Percentiles rank a stretch among this genome's conserved stretches.
Evolutionary conservation across 2,329 filamentous ascomycete species (phyloP).

Genomic region (Ophiostoma triangulosporum): DNA sequence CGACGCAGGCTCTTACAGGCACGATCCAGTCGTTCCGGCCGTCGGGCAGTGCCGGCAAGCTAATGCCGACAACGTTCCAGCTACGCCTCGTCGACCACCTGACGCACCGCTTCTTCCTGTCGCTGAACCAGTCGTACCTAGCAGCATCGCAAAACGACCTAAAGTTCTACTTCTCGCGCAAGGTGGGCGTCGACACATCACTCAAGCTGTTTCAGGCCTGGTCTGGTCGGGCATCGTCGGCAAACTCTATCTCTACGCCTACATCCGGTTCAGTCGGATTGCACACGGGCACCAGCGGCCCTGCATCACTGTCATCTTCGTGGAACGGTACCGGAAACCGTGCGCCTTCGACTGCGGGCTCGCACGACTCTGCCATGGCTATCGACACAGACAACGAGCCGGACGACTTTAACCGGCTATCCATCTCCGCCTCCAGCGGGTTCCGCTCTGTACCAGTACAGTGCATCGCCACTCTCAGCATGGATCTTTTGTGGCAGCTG

Average conservation of each 20-base stretch:
- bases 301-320: neutral
- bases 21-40: constrained; percentile 19
- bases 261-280: neutral
- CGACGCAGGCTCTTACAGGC: constrained; percentile 23
- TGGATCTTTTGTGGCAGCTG: constrained; percentile 33
- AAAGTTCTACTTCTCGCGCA: constrained; percentile 38
- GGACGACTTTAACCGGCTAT: constrained; percentile 26
- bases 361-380: neutral
- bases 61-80: constrained; percentile 25
- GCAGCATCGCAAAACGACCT: constrained; percentile 30
- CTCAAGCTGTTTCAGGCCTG: constrained; percentile 20
- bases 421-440: constrained; percentile 27
- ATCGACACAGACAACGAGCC: constrained; percentile 14
- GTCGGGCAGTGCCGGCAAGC: constrained; percentile 1
- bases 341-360: neutral
- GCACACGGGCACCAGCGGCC: neutral
- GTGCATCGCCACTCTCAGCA: constrained; percentile 27
- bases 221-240: constrained; percentile 6
- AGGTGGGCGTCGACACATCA: constrained; percentile 31
- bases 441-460: constrained; percentile 29
- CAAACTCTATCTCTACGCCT: neutral
- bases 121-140: constrained; percentile 40
- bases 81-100: constrained; percentile 28
- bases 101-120: constrained; percentile 34
- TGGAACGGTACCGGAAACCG: neutral